Conservation (phyloP, 2,329 filamentous ascomycete genomes). For the Ceratocystis smalleyi region DNA sequence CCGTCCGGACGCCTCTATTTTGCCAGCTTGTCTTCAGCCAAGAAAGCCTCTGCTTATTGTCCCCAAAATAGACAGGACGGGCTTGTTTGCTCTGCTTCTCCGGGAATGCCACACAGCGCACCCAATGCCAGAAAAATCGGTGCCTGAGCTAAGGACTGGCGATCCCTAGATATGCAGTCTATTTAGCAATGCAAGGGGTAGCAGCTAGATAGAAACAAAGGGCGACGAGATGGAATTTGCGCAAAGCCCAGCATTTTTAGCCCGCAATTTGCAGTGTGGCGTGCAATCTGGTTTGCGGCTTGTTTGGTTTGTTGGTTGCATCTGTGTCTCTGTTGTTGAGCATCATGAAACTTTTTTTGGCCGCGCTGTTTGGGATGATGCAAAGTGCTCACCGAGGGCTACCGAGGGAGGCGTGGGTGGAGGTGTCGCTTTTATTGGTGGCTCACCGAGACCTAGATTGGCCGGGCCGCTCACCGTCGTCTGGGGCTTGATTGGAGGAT, state of each 20-base stretch:
- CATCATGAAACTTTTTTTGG: not conserved
- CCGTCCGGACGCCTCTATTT: not conserved
- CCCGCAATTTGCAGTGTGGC: not conserved
- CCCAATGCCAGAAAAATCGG: conserved; percentile 1
- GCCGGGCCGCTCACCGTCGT: no score
- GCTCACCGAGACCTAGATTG: no score
- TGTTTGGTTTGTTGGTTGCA: no score
- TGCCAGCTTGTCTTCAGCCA: not conserved
- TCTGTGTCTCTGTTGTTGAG: not conserved
- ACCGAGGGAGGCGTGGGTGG: not conserved
- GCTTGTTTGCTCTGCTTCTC: not conserved
- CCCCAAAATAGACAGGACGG: not conserved
- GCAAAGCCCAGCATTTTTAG: not conserved
- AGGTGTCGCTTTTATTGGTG: no score
- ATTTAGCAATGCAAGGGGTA: conserved; percentile 2
- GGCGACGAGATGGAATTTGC: not conserved
- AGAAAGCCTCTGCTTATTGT: no score
- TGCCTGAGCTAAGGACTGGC: not conserved
- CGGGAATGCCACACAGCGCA: not conserved
- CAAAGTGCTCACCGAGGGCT: not conserved
- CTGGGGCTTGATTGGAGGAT: not conserved
- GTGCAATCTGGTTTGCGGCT: no score
- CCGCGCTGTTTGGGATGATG: not conserved
- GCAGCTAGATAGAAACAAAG: not conserved
- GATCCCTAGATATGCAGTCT: conserved; percentile 1